Evolutionary conservation across 129 eudicot genomes (phyloP), one percentile per base, ranked within the genome.

Genomic region (Flaveria robusta): DNA sequence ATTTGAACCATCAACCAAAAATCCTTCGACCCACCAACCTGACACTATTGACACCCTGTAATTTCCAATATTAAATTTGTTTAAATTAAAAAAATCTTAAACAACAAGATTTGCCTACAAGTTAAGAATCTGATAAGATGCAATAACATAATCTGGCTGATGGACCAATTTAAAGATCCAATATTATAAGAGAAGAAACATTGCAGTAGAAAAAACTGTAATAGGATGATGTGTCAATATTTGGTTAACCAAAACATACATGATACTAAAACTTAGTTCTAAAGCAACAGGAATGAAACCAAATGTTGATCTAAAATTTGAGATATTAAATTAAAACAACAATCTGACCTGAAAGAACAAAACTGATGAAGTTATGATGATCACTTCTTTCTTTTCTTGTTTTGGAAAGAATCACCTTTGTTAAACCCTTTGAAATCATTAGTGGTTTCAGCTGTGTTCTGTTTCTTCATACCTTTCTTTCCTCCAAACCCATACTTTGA

Each of bases 401-500:
- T 83, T 11, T 77, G 81, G 26, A 86, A 75, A 9, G 69, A 80
- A 39, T 76, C 82, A 24, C 70, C 43, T 59, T 82, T 87, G 37
- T 74, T 77, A 75, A 92, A 88, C 24, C 84, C 96, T 70, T 84
- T 82, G 9, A 93, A 72, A 62, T 93, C 97, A 71, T 78, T 83
- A n/a, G 91, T 88, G 3, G 89, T 93, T 51, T 90, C 98, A 68
- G 95, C 83, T 16, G 98, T 90, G 75, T 93, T 93, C 84, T 93
- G 98, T 83, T 93, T 93, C 76, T 85, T 93, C 92, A 90, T 23
- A 29, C 98, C 98, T 85, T 93, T 93, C 85, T 83, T 90, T 84
- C 96, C 96, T 70, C 96, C 93, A 71, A 78, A 86, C 51, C 98
- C 98, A 43, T 86, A 93, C 75, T 90, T 90, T 0, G 92, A 81